Evolutionary conservation across 805 yeast genomes (phyloP).

Genomic region (Ogataea pilisensis): DNA sequence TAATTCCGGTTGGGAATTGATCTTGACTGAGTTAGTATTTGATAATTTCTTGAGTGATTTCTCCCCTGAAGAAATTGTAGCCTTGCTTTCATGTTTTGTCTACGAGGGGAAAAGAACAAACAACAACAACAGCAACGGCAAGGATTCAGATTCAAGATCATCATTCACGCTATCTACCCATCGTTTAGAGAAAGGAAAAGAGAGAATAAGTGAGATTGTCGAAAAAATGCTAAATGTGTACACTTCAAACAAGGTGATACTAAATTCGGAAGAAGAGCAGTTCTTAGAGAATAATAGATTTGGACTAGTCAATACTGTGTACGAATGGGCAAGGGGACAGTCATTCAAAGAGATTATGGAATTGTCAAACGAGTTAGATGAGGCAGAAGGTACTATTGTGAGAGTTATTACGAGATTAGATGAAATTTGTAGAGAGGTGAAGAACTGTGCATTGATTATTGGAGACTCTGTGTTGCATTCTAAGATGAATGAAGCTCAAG

Average conservation of each 20-base stretch:
- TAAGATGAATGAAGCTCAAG: conserved; percentile 91
- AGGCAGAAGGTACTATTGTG: conserved; percentile 87
- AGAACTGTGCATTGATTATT: conserved; percentile 87
- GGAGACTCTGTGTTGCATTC: conserved; percentile 89
- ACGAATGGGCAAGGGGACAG: conserved; percentile 97
- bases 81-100: conserved; percentile 84
- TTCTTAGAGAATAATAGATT: conserved; percentile 82
- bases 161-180: conserved; percentile 49
- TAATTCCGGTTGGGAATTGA: conserved; percentile 86
- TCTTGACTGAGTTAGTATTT: conserved; percentile 80
- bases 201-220: conserved; percentile 67
- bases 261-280: conserved; percentile 81
- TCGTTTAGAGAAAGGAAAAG: conserved; percentile 67
- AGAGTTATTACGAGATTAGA: conserved; percentile 92
- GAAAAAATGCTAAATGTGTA: conserved; percentile 57
- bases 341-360: conserved; percentile 89
- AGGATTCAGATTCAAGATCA: conserved; percentile 36
- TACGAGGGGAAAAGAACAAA: conserved; percentile 68
- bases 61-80: conserved; percentile 96
- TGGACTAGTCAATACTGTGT: conserved; percentile 88
- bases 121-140: no score
- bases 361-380: conserved; percentile 70
- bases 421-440: conserved; percentile 92
- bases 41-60: conserved; percentile 91
- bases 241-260: conserved; percentile 61